Conservation (phyloP, 2,329 filamentous ascomycete species). For the Neobulgaria alba region DNA sequence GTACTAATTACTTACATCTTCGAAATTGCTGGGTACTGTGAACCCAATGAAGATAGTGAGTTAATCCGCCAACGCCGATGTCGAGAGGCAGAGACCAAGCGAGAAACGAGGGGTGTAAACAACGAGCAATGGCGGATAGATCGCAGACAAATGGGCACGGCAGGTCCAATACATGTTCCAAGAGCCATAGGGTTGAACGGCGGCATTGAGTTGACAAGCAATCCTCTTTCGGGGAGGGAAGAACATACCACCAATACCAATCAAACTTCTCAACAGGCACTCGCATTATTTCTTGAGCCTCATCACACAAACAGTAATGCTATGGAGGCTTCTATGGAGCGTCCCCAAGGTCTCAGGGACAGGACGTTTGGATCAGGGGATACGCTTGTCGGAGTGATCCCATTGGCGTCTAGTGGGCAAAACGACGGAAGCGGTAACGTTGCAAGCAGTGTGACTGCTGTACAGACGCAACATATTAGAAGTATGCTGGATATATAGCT, state of each 20-base stretch:
- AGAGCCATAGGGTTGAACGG: slow-evolving; percentile 27
- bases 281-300: too few relatives aligned
- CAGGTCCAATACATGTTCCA: slow-evolving; percentile 26
- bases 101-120: slow-evolving; percentile 49
- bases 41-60: slow-evolving; percentile 61
- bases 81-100: slow-evolving; percentile 47
- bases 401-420: slow-evolving; percentile 4
- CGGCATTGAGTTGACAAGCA: slow-evolving; percentile 32
- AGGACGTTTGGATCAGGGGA: slow-evolving; percentile 5
- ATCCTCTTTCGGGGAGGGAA: slow-evolving; percentile 28
- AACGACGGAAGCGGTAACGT: slow-evolving; percentile 10
- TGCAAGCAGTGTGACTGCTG: slow-evolving; percentile 22
- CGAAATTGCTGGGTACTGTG: slow-evolving; percentile 46
- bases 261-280: slow-evolving; percentile 10
- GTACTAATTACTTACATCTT: slow-evolving; percentile 50
- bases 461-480: slow-evolving; percentile 24
- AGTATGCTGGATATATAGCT: slow-evolving; percentile 35
- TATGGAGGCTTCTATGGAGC: too few relatives aligned
- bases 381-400: slow-evolving; percentile 14
- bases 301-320: too few relatives aligned
- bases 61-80: slow-evolving; percentile 55
- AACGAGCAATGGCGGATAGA: slow-evolving; percentile 61
- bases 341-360: too few relatives aligned
- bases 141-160: slow-evolving; percentile 17
- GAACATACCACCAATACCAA: slow-evolving; percentile 12